Evolutionary conservation across 2,329 filamentous ascomycete species (phyloP).

Genomic region (Erysiphe neolycopersici): DNA sequence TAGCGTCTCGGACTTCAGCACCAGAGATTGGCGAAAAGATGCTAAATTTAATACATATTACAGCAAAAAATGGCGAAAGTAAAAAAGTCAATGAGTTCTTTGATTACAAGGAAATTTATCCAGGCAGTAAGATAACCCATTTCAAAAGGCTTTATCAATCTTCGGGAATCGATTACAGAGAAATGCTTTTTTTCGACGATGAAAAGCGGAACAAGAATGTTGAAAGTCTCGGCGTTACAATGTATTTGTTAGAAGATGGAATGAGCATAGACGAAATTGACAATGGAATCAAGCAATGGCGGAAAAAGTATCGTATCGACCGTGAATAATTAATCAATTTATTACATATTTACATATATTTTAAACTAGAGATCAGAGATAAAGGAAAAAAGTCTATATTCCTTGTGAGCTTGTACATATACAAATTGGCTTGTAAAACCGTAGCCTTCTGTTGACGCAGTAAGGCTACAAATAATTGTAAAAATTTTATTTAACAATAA

Average conservation of each 20-base stretch:
- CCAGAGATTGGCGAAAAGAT: conserved; percentile 60
- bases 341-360: no score
- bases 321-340: neutral
- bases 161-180: conserved; percentile 44
- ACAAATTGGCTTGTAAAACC: no score
- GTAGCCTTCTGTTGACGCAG: no score
- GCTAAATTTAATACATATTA: conserved; percentile 43
- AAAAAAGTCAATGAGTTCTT: conserved; percentile 29
- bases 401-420: no score
- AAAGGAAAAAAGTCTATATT: no score
- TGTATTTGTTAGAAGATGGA: conserved; percentile 59
- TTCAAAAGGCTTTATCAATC: conserved; percentile 47
- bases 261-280: conserved; percentile 55
- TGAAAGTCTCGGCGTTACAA: conserved; percentile 33
- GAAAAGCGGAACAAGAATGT: conserved; percentile 71
- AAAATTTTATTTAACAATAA: no score
- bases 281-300: conserved; percentile 55
- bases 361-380: no score
- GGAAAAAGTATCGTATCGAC: conserved; percentile 22
- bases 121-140: conserved; percentile 61
- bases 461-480: no score
- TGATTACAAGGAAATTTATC: conserved; percentile 40
- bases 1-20: conserved; percentile 57
- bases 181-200: conserved; percentile 94
- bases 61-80: conserved; percentile 12